Conservation (phyloP, 257 asterid species). For the Penstemon eatonii region DNA sequence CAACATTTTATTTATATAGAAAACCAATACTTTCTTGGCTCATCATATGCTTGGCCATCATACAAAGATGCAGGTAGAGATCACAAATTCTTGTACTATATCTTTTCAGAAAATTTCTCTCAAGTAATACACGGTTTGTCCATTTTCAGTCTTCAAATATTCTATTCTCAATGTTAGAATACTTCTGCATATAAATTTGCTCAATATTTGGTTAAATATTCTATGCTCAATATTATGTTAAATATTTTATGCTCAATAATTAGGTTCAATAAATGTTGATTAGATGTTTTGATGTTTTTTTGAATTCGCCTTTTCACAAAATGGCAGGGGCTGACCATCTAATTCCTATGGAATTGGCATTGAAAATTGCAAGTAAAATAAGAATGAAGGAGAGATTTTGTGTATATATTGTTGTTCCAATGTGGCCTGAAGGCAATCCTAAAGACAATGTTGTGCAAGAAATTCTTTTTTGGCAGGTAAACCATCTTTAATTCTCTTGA, state of each 20-base stretch:
- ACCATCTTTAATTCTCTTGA: constrained; percentile 13
- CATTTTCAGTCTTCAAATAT: constrained; percentile 1
- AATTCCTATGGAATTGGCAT: constrained; percentile 76
- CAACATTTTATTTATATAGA: constrained; percentile 83
- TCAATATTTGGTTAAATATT: constrained; percentile 15
- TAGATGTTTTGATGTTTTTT: neutral
- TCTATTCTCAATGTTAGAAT: constrained; percentile 2
- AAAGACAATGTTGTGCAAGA: constrained; percentile 75
- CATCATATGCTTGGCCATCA: constrained; percentile 87
- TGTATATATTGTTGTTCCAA: constrained; percentile 72
- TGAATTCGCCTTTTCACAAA: constrained; percentile 16
- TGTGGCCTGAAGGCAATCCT: constrained; percentile 99
- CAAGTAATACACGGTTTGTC: constrained; percentile 8
- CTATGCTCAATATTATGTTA: too few species aligned
- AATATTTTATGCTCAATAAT: too few species aligned
- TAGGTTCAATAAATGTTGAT: neutral
- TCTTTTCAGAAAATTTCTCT: constrained; percentile 13
- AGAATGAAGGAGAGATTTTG: constrained; percentile 77
- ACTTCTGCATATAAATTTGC: constrained; percentile 1
- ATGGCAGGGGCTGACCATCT: constrained; percentile 87
- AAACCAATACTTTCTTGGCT: constrained; percentile 91
- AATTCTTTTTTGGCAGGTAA: constrained; percentile 95
- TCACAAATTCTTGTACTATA: constrained; percentile 16
- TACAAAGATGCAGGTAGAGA: constrained; percentile 79
- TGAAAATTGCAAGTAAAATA: constrained; percentile 77